phyloP scores from a whole-genome alignment of 2,329 filamentous ascomycete genomes.

The Fusarium algeriense region DNA sequence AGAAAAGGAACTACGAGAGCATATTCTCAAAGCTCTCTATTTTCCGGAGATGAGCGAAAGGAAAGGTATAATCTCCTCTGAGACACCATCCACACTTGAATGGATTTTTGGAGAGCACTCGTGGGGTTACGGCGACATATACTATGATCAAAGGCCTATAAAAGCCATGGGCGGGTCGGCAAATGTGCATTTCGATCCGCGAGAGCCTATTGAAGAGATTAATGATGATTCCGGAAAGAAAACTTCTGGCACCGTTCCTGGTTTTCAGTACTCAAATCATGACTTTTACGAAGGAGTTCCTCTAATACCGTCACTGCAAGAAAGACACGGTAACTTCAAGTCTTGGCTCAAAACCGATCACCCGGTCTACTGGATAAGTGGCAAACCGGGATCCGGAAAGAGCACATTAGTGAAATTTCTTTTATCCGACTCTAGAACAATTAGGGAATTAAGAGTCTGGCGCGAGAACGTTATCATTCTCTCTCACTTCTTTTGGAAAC shows the following conservation, averaged over 20 bases:
- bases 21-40: neutral
- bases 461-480: neutral
- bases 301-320: too few species aligned
- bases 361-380: conserved; percentile 8
- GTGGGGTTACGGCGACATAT: too few species aligned
- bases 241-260: too few species aligned
- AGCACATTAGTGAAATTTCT: conserved; percentile 6
- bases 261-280: too few species aligned
- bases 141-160: too few species aligned
- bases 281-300: too few species aligned
- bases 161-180: too few species aligned
- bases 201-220: too few species aligned
- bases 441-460: neutral
- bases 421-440: neutral
- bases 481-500: conserved; percentile 16
- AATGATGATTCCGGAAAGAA: too few species aligned
- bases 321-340: too few species aligned
- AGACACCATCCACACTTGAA: neutral
- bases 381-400: conserved; percentile 7
- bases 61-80: neutral
- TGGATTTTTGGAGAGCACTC: neutral
- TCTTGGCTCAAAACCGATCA: neutral
- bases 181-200: too few species aligned
- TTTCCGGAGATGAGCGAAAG: conserved; percentile 3
- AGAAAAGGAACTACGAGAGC: neutral